Evolutionary conservation across 2,329 filamentous ascomycete genomes (phyloP).

Genomic region (Colletotrichum sp.): DNA sequence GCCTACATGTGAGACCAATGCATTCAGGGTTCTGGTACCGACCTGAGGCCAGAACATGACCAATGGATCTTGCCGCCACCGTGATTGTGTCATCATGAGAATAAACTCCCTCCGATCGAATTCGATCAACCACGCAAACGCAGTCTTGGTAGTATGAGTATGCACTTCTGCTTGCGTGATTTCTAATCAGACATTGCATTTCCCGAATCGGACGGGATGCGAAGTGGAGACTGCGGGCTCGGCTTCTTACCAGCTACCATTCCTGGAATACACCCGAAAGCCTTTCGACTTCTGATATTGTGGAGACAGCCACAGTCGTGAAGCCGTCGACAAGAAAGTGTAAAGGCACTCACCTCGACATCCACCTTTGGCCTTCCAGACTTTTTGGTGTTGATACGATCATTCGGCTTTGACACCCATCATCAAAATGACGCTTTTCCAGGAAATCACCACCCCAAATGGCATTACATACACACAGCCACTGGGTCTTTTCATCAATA

Average conservation of each 20-base stretch:
- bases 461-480: background rate
- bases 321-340: fast-evolving
- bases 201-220: background rate
- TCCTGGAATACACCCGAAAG: background rate
- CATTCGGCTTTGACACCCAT: background rate
- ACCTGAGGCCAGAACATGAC: no score
- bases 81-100: no score
- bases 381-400: background rate
- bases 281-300: background rate
- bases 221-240: background rate
- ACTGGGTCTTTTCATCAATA: background rate
- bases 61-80: no score
- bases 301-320: background rate
- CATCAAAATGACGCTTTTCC: background rate
- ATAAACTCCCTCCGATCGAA: no score
- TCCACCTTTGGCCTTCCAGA: no score
- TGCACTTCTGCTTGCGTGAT: no score
- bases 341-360: background rate
- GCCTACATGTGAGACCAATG: no score
- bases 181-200: background rate
- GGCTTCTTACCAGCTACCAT: background rate
- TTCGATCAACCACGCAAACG: no score
- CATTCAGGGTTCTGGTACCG: no score
- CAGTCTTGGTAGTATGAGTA: no score
- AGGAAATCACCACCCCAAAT: background rate